Percentiles rank a stretch among this genome's conserved stretches.
phyloP scores from a whole-genome alignment of 2,329 filamentous ascomycete species.

The Didymella keratinophila region DNA sequence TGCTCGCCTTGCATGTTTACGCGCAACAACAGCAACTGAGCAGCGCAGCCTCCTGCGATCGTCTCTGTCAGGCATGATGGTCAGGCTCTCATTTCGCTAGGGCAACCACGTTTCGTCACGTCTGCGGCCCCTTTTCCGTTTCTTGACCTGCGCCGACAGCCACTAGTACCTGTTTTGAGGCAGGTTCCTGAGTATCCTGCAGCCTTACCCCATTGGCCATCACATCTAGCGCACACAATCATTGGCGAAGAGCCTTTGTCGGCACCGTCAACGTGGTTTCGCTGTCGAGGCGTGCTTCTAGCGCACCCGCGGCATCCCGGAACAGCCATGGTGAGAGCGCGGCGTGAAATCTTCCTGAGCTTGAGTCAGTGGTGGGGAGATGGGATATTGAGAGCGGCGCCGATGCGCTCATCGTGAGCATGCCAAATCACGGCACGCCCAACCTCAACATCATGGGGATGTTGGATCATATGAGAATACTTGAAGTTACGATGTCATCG shows the following conservation, averaged over 20 bases:
- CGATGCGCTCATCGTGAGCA: constrained; percentile 25
- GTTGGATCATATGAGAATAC: constrained; percentile 11
- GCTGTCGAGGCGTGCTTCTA: constrained; percentile 39
- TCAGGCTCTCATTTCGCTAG: constrained; percentile 32
- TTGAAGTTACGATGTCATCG: constrained; percentile 24
- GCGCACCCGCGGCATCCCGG: constrained; percentile 42
- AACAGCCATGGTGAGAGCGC: constrained; percentile 34
- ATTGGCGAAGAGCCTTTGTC: constrained; percentile 30
- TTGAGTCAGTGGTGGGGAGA: constrained; percentile 29
- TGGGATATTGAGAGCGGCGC: constrained; percentile 27
- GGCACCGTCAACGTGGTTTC: constrained; percentile 41
- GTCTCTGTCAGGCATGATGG: constrained; percentile 21
- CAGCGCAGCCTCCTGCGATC: constrained; percentile 4
- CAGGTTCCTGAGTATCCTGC: constrained; percentile 45
- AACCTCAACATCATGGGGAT: constrained; percentile 5
- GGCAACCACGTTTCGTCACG: constrained; percentile 24
- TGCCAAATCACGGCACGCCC: constrained; percentile 14
- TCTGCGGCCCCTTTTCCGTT: constrained; percentile 28
- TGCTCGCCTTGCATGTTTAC: constrained; percentile 13
- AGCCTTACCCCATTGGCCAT: constrained; percentile 42
- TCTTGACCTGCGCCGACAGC: constrained; percentile 27
- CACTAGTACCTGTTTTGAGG: constrained; percentile 34
- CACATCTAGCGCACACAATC: constrained; percentile 20
- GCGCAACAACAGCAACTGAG: constrained; percentile 3
- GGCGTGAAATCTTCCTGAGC: constrained; percentile 27